A percentile compares a stretch with the other conserved stretches of the same genome.
Conservation (phyloP, 495 filamentous ascomycete genomes). For the Coniosporium apollinis region DNA sequence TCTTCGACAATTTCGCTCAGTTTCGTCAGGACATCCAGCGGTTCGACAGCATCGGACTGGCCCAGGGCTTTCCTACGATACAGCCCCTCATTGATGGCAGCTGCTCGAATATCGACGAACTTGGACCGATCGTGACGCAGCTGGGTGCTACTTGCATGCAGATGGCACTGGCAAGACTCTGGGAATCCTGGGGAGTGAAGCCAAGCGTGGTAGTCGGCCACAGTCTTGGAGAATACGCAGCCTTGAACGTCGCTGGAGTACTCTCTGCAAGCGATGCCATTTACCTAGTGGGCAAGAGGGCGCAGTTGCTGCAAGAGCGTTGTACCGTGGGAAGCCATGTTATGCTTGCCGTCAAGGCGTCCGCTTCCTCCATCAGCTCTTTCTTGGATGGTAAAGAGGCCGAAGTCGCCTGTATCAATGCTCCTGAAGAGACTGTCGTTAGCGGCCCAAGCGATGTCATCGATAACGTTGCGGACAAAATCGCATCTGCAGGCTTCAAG, state of each 20-base stretch:
- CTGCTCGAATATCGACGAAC: constrained; percentile 7
- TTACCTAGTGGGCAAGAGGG: constrained; percentile 23
- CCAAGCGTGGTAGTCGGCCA: constrained; percentile 26
- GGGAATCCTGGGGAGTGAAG: constrained; percentile 20
- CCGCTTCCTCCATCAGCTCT: constrained; percentile 15
- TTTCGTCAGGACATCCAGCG: constrained; percentile 18
- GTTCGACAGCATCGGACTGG: constrained; percentile 16
- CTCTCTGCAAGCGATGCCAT: constrained; percentile 23
- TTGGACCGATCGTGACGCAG: constrained; percentile 17
- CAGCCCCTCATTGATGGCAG: constrained; percentile 15
- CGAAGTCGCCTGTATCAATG: constrained; percentile 39
- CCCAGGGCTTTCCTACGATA: constrained; percentile 18
- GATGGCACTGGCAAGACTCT: constrained; percentile 24
- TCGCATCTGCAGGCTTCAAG: constrained; percentile 4
- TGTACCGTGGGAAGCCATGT: constrained; percentile 24
- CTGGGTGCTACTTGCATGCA: constrained; percentile 20
- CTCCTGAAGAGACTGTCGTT: constrained; percentile 32
- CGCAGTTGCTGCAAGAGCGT: constrained; percentile 15
- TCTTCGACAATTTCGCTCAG: constrained; percentile 13
- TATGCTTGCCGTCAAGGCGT: constrained; percentile 33
- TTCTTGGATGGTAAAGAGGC: constrained; percentile 15
- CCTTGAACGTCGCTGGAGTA: constrained; percentile 25
- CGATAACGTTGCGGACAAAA: constrained; percentile 4
- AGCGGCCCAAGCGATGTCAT: constrained; percentile 26
- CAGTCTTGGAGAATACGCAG: constrained; percentile 30